These are phyloP conservation scores for Pleurotus giganteus DNA, from an alignment of 768 basidiomycete genomes.

Conservation along the genomic window DNA sequence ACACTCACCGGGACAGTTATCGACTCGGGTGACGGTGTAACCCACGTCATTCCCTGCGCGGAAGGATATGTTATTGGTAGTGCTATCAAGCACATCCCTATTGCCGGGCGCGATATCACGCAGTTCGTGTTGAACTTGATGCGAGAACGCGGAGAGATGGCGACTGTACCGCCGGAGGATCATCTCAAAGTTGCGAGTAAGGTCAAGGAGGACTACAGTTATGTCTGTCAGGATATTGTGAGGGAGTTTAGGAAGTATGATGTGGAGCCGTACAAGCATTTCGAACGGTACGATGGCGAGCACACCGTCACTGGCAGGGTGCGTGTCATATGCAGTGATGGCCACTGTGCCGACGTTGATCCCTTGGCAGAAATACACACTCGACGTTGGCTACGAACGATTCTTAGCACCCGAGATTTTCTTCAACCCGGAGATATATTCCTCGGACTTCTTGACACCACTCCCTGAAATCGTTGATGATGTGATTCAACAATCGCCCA, in stretches of 20 bases:
- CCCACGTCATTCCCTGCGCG: slow-evolving; percentile 94
- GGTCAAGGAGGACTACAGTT: slow-evolving; percentile 98
- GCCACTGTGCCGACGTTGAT: not conserved
- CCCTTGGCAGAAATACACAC: slow-evolving; percentile 75
- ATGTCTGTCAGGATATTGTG: slow-evolving; percentile 98
- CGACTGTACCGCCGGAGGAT: slow-evolving; percentile 91
- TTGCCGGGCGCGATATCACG: slow-evolving; percentile 96
- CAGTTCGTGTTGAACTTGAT: slow-evolving; percentile 95
- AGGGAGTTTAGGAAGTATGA: slow-evolving; percentile 99
- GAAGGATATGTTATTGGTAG: slow-evolving; percentile 99
- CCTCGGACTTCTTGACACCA: slow-evolving; percentile 95
- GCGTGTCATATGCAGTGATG: slow-evolving; percentile 20
- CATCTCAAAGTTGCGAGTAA: slow-evolving; percentile 87
- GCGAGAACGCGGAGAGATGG: slow-evolving; percentile 92
- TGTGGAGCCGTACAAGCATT: slow-evolving; percentile 91
- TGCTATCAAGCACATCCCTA: slow-evolving; percentile 98
- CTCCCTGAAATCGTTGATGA: slow-evolving; percentile 94
- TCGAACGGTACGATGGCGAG: slow-evolving; percentile 91
- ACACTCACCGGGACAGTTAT: slow-evolving; percentile 97
- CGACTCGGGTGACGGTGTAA: slow-evolving; percentile 99
- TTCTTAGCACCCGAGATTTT: slow-evolving; percentile 99
- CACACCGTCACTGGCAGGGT: slow-evolving; percentile 91
- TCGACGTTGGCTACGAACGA: slow-evolving; percentile 97
- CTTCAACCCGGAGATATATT: slow-evolving; percentile 99
- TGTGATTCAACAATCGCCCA: slow-evolving; percentile 94